A percentile compares a stretch with the other conserved stretches of the same genome.
Conservation (phyloP, 1,284 basidiomycete genomes). For the Hypsizygus ulmarius region DNA sequence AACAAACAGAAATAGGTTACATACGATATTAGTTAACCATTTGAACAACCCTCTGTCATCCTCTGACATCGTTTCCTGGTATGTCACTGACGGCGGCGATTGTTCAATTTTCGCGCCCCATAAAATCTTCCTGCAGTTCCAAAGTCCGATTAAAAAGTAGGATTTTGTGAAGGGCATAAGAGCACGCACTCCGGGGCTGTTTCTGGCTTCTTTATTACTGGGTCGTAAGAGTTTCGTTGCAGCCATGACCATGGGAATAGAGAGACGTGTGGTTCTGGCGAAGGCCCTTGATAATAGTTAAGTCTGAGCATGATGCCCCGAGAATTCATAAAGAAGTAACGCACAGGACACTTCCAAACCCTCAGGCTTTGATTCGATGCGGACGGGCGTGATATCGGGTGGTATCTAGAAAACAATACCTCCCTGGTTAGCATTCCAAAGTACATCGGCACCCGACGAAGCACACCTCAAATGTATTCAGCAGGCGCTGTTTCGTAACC, state of each 20-base stretch:
- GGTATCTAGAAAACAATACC: conserved; percentile 57
- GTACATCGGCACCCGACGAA: conserved; percentile 13
- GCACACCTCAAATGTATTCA: conserved; percentile 78
- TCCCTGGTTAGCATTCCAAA: background rate
- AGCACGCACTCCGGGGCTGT: conserved; percentile 41
- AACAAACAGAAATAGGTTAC: conserved; percentile 34
- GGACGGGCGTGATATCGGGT: conserved; percentile 62
- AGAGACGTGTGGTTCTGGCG: conserved; percentile 64
- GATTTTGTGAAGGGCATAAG: background rate
- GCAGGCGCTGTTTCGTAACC: conserved; percentile 85
- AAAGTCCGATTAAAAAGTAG: conserved; percentile 4
- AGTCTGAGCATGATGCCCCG: background rate
- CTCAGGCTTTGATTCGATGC: conserved; percentile 57
- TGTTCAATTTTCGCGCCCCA: conserved; percentile 82
- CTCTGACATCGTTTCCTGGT: conserved; percentile 71
- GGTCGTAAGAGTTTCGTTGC: conserved; percentile 72
- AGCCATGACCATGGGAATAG: conserved; percentile 90
- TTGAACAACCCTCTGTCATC: conserved; percentile 71
- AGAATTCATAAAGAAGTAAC: conserved; percentile 22
- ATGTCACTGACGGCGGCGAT: conserved; percentile 74
- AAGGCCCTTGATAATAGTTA: conserved; percentile 49
- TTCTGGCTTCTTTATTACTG: conserved; percentile 38
- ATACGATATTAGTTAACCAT: conserved; percentile 82
- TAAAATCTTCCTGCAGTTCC: conserved; percentile 58
- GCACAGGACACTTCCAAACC: conserved; percentile 72